These are phyloP conservation scores for Phalaenopsis equestris DNA, from an alignment of 106 monocot genomes.

Conservation along the genomic window DNA sequence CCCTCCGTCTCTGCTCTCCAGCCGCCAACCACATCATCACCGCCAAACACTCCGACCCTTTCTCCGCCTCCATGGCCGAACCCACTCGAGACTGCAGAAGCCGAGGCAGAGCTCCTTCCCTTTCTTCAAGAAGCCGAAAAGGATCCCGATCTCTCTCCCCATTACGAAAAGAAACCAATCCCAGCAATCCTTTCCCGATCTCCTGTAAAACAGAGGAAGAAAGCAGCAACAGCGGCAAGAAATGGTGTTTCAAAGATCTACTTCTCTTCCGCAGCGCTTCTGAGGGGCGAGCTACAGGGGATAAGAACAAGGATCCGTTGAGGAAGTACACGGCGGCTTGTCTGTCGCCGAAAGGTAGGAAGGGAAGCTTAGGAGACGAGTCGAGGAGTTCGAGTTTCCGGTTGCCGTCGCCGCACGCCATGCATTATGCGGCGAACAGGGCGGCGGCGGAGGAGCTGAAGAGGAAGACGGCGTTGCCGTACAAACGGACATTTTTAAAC, in stretches of 20 bases:
- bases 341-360: background rate
- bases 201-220: background rate
- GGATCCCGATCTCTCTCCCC: slow-evolving; percentile 43
- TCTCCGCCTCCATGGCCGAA: background rate
- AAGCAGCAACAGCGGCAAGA: background rate
- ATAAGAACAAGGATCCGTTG: background rate
- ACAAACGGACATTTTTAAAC: slow-evolving; percentile 24
- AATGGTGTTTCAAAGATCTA: slow-evolving; percentile 1
- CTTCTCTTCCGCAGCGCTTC: slow-evolving; percentile 11
- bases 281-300: slow-evolving; percentile 4
- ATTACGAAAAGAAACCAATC: background rate
- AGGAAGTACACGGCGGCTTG: background rate
- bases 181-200: background rate
- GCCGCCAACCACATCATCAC: background rate
- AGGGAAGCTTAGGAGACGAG: background rate
- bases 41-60: slow-evolving; percentile 6
- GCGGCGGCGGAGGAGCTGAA: slow-evolving; percentile 21
- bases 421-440: slow-evolving; percentile 18
- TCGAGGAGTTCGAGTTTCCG: slow-evolving; percentile 4
- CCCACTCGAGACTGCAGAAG: slow-evolving; percentile 1
- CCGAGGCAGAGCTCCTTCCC: background rate
- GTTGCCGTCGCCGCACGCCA: slow-evolving; percentile 10
- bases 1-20: slow-evolving; percentile 10
- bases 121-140: slow-evolving; percentile 20
- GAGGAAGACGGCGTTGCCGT: slow-evolving; percentile 40